Conservation (phyloP, 2,329 filamentous ascomycete species). For the Fusarium cyanostomum region DNA sequence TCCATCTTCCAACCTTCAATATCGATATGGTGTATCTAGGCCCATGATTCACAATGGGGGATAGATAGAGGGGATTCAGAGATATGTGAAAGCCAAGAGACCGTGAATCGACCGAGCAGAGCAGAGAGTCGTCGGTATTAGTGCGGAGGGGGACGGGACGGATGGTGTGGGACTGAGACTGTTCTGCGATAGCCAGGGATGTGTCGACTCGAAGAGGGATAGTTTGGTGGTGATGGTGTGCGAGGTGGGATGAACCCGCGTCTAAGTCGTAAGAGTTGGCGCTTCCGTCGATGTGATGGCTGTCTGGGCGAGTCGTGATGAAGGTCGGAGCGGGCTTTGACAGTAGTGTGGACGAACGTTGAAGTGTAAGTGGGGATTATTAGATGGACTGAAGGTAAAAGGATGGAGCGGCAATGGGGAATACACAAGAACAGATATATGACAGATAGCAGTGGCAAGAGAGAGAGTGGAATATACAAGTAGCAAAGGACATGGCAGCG, state of each 20-base stretch:
- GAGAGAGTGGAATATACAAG: conserved; percentile 30
- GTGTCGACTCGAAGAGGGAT: conserved; percentile 37
- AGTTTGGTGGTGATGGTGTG: conserved; percentile 41
- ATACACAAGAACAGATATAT: conserved; percentile 18
- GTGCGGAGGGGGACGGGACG: conserved; percentile 35
- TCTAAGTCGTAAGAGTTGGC: conserved; percentile 35
- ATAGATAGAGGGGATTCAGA: conserved; percentile 4
- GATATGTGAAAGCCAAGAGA: conserved; percentile 32
- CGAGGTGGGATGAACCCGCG: conserved; percentile 36
- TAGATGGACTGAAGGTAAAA: conserved; percentile 6
- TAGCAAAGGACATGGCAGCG: conserved; percentile 32
- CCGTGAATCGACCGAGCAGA: conserved; percentile 32
- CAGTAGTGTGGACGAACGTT: conserved; percentile 22
- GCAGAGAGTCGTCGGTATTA: conserved; percentile 43
- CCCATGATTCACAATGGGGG: conserved; percentile 35
- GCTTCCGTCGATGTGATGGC: conserved; percentile 36
- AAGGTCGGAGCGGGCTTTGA: conserved; percentile 18
- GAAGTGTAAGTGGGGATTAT: conserved; percentile 32
- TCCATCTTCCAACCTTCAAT: conserved; percentile 53
- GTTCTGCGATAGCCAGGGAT: conserved; percentile 32
- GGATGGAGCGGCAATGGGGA: conserved; percentile 9
- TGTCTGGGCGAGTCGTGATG: conserved; percentile 22
- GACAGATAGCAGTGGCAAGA: conserved; percentile 31
- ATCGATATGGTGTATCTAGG: conserved; percentile 21
- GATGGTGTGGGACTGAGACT: conserved; percentile 41